Base-by-base conservation (phyloP, 2,329 filamentous ascomycete genomes). In the Paraphaeosphaeria sporulosa region DNA sequence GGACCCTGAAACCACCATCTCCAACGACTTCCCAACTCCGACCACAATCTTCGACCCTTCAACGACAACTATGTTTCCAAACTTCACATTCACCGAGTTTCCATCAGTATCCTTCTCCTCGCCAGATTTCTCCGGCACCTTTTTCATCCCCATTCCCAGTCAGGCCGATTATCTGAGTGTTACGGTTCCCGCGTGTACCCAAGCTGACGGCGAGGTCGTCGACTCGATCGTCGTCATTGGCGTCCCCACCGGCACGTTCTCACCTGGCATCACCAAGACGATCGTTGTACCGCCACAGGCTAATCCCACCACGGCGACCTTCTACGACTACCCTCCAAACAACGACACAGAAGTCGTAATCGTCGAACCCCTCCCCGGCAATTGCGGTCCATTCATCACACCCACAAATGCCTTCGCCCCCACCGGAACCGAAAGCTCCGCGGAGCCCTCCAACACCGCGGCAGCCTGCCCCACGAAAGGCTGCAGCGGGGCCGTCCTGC, bases 341-440 rank as follows among this genome's bases (percentile, higher is more conserved):
- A 62, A 61, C 32, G 62, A 36, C 4, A 58, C 57, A n/a, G 48
- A 62, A 27, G 50, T 60, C 38, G 7, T 64, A 43, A 52, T 58
- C 12, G 25, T 40, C 27, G 49, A 46, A 23, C 56, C 59, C 0
- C 57, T 64, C 6, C 43, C 55, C 21, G 59, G 62, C 4, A 25
- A 40, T 9, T 64, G 62, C 47, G 57, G 56, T 46, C 21, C 44
- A 0, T n/a, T 55, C 27, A 2, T 40, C 10, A 30, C 32, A 17
- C 44, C 50, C 25, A 43, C 57, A 6, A 19, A n/a, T 21, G 50
- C 36, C 8, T 27, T 21, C 6, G 25, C 19, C 10, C 21, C 47
- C 30, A 32, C 30, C 7, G 30, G 30, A 4, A 32, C 30, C 8
- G 30, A 32, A 32, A 32, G 4, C 7, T 32, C 30, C 4, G 7